These are phyloP conservation scores for Dichotomocladium elegans DNA, from an alignment of 371 early-diverging fungal species.

Conservation along the genomic window DNA sequence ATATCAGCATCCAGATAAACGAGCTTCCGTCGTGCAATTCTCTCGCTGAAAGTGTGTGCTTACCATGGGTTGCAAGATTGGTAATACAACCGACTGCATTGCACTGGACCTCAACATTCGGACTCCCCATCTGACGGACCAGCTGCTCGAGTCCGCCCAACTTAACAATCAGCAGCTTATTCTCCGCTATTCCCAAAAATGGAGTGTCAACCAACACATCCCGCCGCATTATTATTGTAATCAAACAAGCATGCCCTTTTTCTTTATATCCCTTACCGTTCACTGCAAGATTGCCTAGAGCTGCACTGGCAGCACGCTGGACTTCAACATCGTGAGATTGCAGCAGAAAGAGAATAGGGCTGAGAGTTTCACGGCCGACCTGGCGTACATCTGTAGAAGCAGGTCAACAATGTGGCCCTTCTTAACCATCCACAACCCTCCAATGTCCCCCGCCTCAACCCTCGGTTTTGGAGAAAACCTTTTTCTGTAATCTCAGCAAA, in stretches of 20 bases:
- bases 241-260: too few species aligned
- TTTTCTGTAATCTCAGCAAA: conserved; percentile 92
- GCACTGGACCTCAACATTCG: conserved; percentile 88
- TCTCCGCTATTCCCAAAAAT: conserved; percentile 67
- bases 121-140: conserved; percentile 85
- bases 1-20: neutral
- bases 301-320: conserved; percentile 86
- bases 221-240: too few species aligned
- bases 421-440: neutral
- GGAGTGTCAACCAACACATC: too few species aligned
- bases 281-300: conserved; percentile 88
- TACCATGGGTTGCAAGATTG: conserved; percentile 87
- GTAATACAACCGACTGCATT: conserved; percentile 97
- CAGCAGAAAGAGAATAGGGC: conserved; percentile 80
- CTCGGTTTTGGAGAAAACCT: conserved; percentile 35
- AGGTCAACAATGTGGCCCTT: neutral
- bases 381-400: conserved; percentile 65
- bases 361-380: conserved; percentile 74
- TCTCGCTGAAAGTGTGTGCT: neutral
- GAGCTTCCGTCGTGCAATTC: neutral
- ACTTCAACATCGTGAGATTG: conserved; percentile 87
- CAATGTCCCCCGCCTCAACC: too few species aligned
- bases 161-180: conserved; percentile 82
- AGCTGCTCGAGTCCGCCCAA: conserved; percentile 86
- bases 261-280: conserved; percentile 60